Evolutionary conservation across 176 grass and related monocot species (phyloP).

Genomic region (Phragmites australis): DNA sequence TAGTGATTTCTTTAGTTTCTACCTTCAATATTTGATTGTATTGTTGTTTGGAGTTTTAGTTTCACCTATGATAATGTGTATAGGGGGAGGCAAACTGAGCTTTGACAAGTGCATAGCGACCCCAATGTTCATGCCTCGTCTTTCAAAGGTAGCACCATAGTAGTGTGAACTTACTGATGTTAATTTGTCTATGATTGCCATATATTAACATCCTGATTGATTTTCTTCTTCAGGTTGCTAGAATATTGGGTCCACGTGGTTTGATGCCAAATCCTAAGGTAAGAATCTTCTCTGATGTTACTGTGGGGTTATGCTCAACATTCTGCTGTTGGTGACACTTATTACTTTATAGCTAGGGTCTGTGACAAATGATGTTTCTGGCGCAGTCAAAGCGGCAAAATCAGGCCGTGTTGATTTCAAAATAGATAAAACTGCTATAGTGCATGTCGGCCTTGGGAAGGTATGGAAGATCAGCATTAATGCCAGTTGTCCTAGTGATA

Average conservation of each 20-base stretch:
- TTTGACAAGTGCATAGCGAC: slow-evolving; percentile 99
- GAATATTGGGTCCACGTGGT: slow-evolving; percentile 95
- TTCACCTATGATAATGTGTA: slow-evolving; percentile 23
- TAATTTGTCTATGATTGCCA: slow-evolving; percentile 18
- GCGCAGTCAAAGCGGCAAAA: slow-evolving; percentile 85
- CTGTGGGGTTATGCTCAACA: slow-evolving; percentile 9
- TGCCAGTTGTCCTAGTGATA: neutral
- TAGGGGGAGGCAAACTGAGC: slow-evolving; percentile 89
- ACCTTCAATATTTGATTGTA: slow-evolving; percentile 14
- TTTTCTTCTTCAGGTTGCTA: slow-evolving; percentile 67
- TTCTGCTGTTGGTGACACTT: slow-evolving; percentile 28
- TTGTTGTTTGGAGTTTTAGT: slow-evolving; percentile 15
- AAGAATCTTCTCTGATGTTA: slow-evolving; percentile 35
- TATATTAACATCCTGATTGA: neutral
- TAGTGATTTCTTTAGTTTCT: slow-evolving; percentile 15
- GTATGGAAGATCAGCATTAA: slow-evolving; percentile 50
- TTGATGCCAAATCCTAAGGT: slow-evolving; percentile 99
- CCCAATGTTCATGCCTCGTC: slow-evolving; percentile 95
- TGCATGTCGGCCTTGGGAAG: slow-evolving; percentile 98
- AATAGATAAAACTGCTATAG: slow-evolving; percentile 97
- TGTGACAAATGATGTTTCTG: slow-evolving; percentile 89
- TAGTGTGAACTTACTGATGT: slow-evolving; percentile 4
- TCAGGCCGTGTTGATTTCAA: slow-evolving; percentile 95
- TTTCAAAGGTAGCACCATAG: slow-evolving; percentile 68
- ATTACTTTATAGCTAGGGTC: slow-evolving; percentile 73